These are phyloP conservation scores for Tranzscheliella williamsii DNA, from an alignment of 1,284 basidiomycete genomes.

Conservation along the genomic window DNA sequence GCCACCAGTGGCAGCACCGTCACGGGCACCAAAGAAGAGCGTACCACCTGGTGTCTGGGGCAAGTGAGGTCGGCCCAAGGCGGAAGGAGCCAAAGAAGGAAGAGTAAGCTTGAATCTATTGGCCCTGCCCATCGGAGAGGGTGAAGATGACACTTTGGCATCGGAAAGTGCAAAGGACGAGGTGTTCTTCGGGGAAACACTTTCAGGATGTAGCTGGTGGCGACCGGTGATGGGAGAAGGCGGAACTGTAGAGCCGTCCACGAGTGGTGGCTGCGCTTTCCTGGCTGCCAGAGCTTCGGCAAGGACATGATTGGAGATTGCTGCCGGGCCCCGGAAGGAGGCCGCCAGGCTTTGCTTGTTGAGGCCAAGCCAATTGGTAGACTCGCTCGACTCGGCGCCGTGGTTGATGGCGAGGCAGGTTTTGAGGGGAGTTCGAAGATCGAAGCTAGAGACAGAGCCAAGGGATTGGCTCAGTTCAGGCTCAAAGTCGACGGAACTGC, in stretches of 20 bases:
- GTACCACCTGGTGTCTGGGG: conserved; percentile 51
- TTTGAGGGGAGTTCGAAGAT: conserved; percentile 47
- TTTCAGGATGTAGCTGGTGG: not conserved
- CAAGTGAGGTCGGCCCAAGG: conserved; percentile 32
- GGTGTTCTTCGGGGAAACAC: conserved; percentile 12
- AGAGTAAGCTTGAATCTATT: conserved; percentile 31
- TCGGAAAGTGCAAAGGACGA: not conserved
- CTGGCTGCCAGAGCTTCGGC: conserved; percentile 24
- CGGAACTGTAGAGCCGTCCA: not conserved
- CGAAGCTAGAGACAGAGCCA: conserved; percentile 43
- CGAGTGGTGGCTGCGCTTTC: conserved; percentile 1
- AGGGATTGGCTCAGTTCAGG: conserved; percentile 48
- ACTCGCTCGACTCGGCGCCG: conserved; percentile 18
- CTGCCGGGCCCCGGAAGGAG: not conserved
- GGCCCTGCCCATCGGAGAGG: conserved; percentile 22
- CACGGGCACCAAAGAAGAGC: conserved; percentile 45
- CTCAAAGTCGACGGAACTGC: conserved; percentile 16
- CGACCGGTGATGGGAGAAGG: not conserved
- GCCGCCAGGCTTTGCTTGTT: conserved; percentile 13
- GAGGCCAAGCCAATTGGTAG: conserved; percentile 20
- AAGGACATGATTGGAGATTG: conserved; percentile 15
- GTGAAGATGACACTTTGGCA: conserved; percentile 1
- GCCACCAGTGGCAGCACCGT: conserved; percentile 48
- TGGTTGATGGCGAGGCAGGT: conserved; percentile 24
- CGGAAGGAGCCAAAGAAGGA: conserved; percentile 17